A percentile compares a stretch with the other conserved stretches of the same genome.
These are phyloP conservation scores for Globisporangium mamillatum DNA, from an alignment of 352 stramenopile genomes.

Conservation along the genomic window DNA sequence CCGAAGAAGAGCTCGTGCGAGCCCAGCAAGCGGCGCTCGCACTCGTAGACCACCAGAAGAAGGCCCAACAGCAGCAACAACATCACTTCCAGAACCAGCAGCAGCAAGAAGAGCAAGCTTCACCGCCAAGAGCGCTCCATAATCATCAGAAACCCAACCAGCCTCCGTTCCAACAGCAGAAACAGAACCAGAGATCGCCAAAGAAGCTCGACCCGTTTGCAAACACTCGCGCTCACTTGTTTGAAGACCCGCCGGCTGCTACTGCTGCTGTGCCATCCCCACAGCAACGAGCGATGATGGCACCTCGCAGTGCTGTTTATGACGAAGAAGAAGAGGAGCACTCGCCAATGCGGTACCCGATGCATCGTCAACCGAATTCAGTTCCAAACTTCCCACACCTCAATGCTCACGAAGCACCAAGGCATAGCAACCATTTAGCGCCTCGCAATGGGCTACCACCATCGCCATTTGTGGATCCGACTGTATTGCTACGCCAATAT, in stretches of 20 bases:
- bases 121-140: slow-evolving; percentile 10
- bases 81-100: slow-evolving; percentile 18
- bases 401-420: neutral
- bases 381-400: neutral
- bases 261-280: neutral
- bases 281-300: neutral
- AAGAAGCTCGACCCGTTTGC: slow-evolving; percentile 41
- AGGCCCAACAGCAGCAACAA: slow-evolving; percentile 12
- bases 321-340: neutral
- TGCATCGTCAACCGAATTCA: neutral
- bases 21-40: slow-evolving; percentile 32
- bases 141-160: neutral
- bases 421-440: neutral
- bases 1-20: slow-evolving; percentile 39
- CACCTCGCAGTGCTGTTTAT: neutral
- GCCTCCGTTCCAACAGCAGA: slow-evolving; percentile 11
- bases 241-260: slow-evolving; percentile 33
- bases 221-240: slow-evolving; percentile 52
- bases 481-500: slow-evolving; percentile 41
- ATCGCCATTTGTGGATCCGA: slow-evolving; percentile 16
- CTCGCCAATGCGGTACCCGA: neutral
- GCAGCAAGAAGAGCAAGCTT: slow-evolving; percentile 21
- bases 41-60: slow-evolving; percentile 31
- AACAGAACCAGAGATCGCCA: neutral
- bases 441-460: neutral